Base-by-base conservation (phyloP, 306 rosid genomes). In the Sicyos baderoa region DNA sequence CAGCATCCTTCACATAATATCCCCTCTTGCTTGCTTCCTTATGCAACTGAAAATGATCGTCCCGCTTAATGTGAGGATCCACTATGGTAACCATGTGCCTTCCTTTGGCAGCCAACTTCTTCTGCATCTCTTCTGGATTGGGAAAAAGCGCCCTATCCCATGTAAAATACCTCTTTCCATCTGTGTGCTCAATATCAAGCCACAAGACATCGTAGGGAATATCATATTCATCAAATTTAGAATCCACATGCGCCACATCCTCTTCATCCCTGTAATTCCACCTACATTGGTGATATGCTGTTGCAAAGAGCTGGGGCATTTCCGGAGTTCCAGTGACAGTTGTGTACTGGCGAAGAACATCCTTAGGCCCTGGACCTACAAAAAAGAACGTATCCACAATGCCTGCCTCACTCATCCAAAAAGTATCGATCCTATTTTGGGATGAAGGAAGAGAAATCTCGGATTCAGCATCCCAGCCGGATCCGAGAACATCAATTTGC, bases 121-220 rank as follows among this genome's bases (percentile, higher is more conserved):
- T 80, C 87, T 93, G 99, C 99, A 93, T 93, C 84, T 93, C 97
- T 73, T 86, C 94, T 17, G 99, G 99, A 72, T 88, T 85, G 0
- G 99, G 97, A 74, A 93, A 93, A 56, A 85, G 85, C 61, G 66
- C 70, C 6, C 53, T 80, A 52, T 93, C 99, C 99, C 99, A 93
- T 15, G 99, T 90, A 27, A 90, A 84, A 81, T 93, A 93, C 86
- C 73, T 90, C 88, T 81, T 93, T 62, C 96, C 97, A 79, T 86
- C 90, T 0, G 99, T 90, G 75, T 93, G 99, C 42, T 93, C 99
- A 64, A 93, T 90, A 74, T 93, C 99, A 78, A 93, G 99, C 99
- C 97, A 90, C 85, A 93, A 60, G 66, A 93, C 96, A 82, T 93
- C 99, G 73, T 93, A 93, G 4, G 99, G 99, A 40, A 93, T 93